phyloP scores from a whole-genome alignment of 2,329 filamentous ascomycete genomes.

The Colletotrichum melonis region DNA sequence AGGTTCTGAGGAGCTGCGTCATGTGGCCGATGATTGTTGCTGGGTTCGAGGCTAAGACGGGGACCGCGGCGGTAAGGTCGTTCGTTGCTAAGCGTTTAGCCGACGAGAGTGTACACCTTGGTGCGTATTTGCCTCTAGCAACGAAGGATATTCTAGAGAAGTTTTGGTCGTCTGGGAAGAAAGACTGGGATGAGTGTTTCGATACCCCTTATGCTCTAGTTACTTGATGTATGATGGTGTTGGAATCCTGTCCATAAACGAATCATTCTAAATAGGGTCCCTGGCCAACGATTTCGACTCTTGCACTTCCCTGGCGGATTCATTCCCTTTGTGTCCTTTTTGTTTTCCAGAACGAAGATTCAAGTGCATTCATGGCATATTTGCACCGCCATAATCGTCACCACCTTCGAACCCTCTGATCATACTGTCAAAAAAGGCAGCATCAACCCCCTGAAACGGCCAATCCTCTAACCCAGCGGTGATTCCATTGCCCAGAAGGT shows the following conservation, averaged over 20 bases:
- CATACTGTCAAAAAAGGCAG: constrained; percentile 45
- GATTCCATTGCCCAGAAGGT: constrained; percentile 31
- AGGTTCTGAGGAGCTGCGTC: neutral
- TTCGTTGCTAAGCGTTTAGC: neutral
- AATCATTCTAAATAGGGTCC: too few species aligned
- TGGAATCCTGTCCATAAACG: too few species aligned
- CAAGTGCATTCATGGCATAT: neutral
- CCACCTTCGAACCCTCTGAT: constrained; percentile 6
- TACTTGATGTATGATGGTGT: neutral
- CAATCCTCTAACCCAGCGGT: constrained; percentile 44
- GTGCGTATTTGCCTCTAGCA: neutral
- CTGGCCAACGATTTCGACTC: too few species aligned
- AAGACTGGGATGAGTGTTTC: constrained; percentile 24
- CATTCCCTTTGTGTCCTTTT: neutral
- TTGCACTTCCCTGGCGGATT: too few species aligned
- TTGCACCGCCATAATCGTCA: neutral
- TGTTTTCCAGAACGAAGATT: neutral
- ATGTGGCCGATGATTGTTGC: constrained; percentile 21
- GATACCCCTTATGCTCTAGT: constrained; percentile 10
- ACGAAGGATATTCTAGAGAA: constrained; percentile 7
- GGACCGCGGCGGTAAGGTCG: neutral
- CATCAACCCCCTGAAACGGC: constrained; percentile 48
- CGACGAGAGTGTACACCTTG: neutral
- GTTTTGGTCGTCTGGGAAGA: constrained; percentile 6
- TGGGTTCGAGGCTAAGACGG: constrained; percentile 13